A percentile compares a stretch with the other conserved stretches of the same genome.
Evolutionary conservation across 129 eudicot species (phyloP).

Genomic region (Escallonia rubra): DNA sequence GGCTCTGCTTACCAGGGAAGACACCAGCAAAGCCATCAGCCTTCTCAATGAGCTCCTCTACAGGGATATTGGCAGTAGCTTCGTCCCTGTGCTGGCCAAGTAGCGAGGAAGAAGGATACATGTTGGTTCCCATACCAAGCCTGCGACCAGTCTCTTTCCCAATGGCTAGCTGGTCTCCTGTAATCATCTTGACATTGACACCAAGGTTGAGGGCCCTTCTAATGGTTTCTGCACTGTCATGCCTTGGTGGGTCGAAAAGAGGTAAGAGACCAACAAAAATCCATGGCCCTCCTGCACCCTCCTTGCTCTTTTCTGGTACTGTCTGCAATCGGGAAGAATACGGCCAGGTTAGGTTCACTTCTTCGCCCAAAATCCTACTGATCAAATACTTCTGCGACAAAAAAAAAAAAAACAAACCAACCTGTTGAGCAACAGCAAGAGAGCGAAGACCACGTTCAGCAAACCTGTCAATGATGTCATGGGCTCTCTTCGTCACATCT

Average conservation of each 20-base stretch:
- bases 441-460: constrained; percentile 92
- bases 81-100: constrained; percentile 76
- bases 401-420: not conserved
- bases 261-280: constrained; percentile 68
- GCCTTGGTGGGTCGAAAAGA: constrained; percentile 87
- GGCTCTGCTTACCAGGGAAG: constrained; percentile 42
- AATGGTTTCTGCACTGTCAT: constrained; percentile 88
- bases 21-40: constrained; percentile 95
- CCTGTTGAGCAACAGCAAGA: constrained; percentile 71
- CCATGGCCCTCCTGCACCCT: constrained; percentile 74
- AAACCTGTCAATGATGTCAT: constrained; percentile 64
- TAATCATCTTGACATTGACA: constrained; percentile 90
- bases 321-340: constrained; percentile 27
- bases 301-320: constrained; percentile 77
- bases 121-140: constrained; percentile 86
- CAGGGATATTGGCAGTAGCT: constrained; percentile 50
- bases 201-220: constrained; percentile 78
- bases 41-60: constrained; percentile 79
- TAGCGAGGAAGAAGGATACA: constrained; percentile 91
- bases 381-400: not conserved
- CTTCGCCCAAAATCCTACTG: not conserved
- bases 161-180: constrained; percentile 86
- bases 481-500: constrained; percentile 53
- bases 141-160: constrained; percentile 87
- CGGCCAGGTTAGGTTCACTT: constrained; percentile 1